Conservation (phyloP, 2,329 filamentous ascomycete species). For the Arthrocladium fulminans region DNA sequence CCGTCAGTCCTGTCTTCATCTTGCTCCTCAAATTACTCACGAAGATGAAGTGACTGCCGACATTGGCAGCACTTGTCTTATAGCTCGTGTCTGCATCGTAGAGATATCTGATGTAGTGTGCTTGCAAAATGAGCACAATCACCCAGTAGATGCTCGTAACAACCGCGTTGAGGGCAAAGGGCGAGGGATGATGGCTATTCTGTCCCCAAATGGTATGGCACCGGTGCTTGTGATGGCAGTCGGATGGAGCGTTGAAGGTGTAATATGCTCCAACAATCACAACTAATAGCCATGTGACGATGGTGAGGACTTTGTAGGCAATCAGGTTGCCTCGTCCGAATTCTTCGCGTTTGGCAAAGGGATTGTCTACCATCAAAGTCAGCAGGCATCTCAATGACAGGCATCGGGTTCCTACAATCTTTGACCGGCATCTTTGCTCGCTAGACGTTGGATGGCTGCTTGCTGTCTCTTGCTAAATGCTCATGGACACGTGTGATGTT, state of each 20-base stretch:
- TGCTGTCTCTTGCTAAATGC: neutral
- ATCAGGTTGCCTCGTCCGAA: conserved; percentile 54
- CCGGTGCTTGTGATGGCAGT: conserved; percentile 46
- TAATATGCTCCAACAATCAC: conserved; percentile 68
- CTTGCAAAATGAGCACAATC: conserved; percentile 63
- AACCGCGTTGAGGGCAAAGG: conserved; percentile 63
- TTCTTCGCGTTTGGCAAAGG: conserved; percentile 62
- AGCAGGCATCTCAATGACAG: conserved; percentile 11
- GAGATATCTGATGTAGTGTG: conserved; percentile 66
- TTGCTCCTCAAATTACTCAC: conserved; percentile 8
- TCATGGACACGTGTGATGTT: no score
- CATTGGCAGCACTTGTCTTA: conserved; percentile 62
- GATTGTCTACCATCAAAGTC: conserved; percentile 51
- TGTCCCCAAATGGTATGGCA: conserved; percentile 65
- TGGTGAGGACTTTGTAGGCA: conserved; percentile 67
- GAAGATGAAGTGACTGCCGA: conserved; percentile 75
- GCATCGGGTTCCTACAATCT: conserved; percentile 11
- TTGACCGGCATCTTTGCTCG: conserved; percentile 5
- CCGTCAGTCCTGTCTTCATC: neutral
- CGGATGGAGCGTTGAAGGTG: conserved; percentile 53
- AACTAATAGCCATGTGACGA: conserved; percentile 65
- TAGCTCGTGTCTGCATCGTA: conserved; percentile 58
- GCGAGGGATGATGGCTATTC: conserved; percentile 57
- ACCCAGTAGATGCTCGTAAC: conserved; percentile 68
- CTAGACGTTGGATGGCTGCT: neutral